Conservation (phyloP, 495 filamentous ascomycete species). For the Echria macrotheca region DNA sequence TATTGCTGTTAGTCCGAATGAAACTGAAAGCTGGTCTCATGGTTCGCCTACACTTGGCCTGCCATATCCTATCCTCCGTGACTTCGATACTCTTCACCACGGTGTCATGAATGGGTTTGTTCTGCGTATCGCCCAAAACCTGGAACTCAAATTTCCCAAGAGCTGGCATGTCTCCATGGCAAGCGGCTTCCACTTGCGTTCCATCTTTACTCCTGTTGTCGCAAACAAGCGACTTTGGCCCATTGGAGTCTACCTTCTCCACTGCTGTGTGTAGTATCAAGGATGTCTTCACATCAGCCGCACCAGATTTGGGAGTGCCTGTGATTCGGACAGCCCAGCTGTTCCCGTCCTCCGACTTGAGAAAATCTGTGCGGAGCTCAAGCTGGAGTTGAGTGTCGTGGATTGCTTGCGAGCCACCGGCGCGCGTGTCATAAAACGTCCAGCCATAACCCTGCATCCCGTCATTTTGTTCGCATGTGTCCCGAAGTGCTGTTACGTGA, state of each 20-base stretch:
- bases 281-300: slow-evolving; percentile 57
- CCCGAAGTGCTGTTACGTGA: slow-evolving; percentile 60
- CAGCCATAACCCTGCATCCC: slow-evolving; percentile 91
- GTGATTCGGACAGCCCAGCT: slow-evolving; percentile 83
- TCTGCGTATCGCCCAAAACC: slow-evolving; percentile 20
- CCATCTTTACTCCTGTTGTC: slow-evolving; percentile 50
- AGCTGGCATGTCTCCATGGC: slow-evolving; percentile 5
- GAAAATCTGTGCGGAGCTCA: slow-evolving; percentile 79
- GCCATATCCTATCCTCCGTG: slow-evolving; percentile 16
- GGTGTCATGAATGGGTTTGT: slow-evolving; percentile 41
- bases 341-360: slow-evolving; percentile 77
- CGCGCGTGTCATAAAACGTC: slow-evolving; percentile 84
- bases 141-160: slow-evolving; percentile 15
- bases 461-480: slow-evolving; percentile 90
- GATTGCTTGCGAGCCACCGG: slow-evolving; percentile 78
- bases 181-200: slow-evolving; percentile 48
- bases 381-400: slow-evolving; percentile 76
- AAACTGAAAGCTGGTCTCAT: too few relatives aligned
- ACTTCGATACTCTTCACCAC: slow-evolving; percentile 11
- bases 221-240: slow-evolving; percentile 48
- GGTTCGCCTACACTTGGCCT: slow-evolving; percentile 15
- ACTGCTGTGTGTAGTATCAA: slow-evolving; percentile 68
- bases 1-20: too few relatives aligned
- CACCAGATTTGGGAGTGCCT: slow-evolving; percentile 65
- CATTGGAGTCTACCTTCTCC: slow-evolving; percentile 63